phyloP scores from a whole-genome alignment of 345 rosid genomes.

The Gynandropsis gynandra region DNA sequence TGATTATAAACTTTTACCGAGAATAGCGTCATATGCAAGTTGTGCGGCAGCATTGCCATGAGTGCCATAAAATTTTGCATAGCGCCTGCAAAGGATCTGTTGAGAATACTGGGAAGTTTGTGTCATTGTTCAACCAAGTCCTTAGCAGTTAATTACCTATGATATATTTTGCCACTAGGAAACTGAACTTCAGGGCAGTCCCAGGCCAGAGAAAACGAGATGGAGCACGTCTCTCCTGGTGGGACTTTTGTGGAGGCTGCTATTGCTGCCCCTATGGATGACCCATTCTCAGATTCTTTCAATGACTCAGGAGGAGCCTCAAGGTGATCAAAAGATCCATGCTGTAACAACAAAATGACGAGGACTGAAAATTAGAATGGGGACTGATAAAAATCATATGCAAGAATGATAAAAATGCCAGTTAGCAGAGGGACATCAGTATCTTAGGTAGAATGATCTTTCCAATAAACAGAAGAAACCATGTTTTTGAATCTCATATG shows the following conservation, averaged over 20 bases:
- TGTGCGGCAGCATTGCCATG: slow-evolving; percentile 70
- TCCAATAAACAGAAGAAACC: too few species aligned
- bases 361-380: neutral
- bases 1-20: slow-evolving; percentile 36
- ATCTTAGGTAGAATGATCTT: neutral
- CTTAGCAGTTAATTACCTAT: slow-evolving; percentile 34
- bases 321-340: slow-evolving; percentile 62
- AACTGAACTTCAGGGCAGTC: slow-evolving; percentile 85
- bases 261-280: slow-evolving; percentile 90
- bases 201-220: slow-evolving; percentile 87
- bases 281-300: slow-evolving; percentile 57
- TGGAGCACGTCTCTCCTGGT: slow-evolving; percentile 39
- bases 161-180: slow-evolving; percentile 55
- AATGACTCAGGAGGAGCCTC: slow-evolving; percentile 30
- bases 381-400: slow-evolving; percentile 1
- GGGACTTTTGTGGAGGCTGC: slow-evolving; percentile 67
- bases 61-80: slow-evolving; percentile 71
- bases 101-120: neutral
- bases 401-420: neutral
- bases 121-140: neutral
- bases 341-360: slow-evolving; percentile 31
- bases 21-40: slow-evolving; percentile 75
- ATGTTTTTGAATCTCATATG: too few species aligned
- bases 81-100: slow-evolving; percentile 46
- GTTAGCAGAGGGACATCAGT: neutral